A percentile compares a stretch with the other conserved stretches of the same genome.
These are phyloP conservation scores for Sclerotinia sclerotiorum DNA, from an alignment of 2,329 filamentous ascomycete genomes.

Conservation along the genomic window DNA sequence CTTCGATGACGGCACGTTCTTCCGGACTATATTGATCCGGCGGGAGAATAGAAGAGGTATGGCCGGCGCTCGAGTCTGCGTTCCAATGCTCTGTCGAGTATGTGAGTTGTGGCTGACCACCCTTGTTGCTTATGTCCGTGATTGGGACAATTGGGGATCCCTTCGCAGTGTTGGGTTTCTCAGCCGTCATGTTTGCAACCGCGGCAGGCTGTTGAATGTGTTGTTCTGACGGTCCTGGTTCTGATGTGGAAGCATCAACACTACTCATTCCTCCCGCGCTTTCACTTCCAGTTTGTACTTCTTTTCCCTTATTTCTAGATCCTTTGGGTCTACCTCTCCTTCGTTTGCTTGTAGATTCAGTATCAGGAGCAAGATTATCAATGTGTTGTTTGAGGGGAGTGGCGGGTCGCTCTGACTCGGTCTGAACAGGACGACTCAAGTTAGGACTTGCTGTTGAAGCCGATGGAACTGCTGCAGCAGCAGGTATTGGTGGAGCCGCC, in stretches of 20 bases:
- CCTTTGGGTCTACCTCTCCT: slow-evolving; percentile 51
- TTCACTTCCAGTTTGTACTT: slow-evolving; percentile 26
- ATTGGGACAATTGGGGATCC: slow-evolving; percentile 21
- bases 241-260: slow-evolving; percentile 10
- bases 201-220: slow-evolving; percentile 29
- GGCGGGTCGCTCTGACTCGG: slow-evolving; percentile 28
- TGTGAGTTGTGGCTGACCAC: slow-evolving; percentile 22
- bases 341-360: slow-evolving; percentile 36
- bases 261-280: slow-evolving; percentile 8
- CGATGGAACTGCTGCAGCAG: neutral
- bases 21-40: slow-evolving; percentile 39
- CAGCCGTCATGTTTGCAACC: slow-evolving; percentile 24
- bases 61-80: slow-evolving; percentile 27
- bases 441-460: slow-evolving; percentile 14
- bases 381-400: slow-evolving; percentile 31
- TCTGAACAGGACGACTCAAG: slow-evolving; percentile 25
- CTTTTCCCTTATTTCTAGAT: slow-evolving; percentile 48
- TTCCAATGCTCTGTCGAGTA: slow-evolving; percentile 35
- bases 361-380: slow-evolving; percentile 25
- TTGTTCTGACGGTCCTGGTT: slow-evolving; percentile 28
- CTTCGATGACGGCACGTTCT: slow-evolving; percentile 40
- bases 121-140: slow-evolving; percentile 41
- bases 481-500: slow-evolving; percentile 25
- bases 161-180: slow-evolving; percentile 26
- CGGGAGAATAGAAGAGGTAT: slow-evolving; percentile 22